Percentiles rank a stretch among this genome's conserved stretches.
phyloP scores from a whole-genome alignment of 2,329 filamentous ascomycete species.

The Colletotrichum zoysiae region DNA sequence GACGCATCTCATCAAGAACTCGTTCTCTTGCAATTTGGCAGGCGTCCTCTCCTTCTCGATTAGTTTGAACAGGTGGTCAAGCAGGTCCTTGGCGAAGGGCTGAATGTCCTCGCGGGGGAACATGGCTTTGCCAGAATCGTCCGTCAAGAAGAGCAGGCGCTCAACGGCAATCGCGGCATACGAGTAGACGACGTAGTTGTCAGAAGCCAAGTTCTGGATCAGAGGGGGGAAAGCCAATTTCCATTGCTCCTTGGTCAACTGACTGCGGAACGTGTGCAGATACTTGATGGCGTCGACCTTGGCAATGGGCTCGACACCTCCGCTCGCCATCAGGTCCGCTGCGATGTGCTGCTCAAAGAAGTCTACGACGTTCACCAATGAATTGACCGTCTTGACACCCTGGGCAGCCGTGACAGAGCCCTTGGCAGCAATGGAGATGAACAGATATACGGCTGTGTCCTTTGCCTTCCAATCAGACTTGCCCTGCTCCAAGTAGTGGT shows the following conservation, averaged over 20 bases:
- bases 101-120: conserved; percentile 85
- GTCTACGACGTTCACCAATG: conserved; percentile 87
- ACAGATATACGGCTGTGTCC: conserved; percentile 97
- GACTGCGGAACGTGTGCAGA: conserved; percentile 95
- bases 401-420: conserved; percentile 88
- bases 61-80: conserved; percentile 90
- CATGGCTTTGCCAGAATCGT: conserved; percentile 80
- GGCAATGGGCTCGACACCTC: conserved; percentile 82
- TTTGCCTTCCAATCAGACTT: conserved; percentile 95
- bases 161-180: conserved; percentile 98
- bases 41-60: conserved; percentile 88
- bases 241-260: conserved; percentile 93
- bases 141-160: conserved; percentile 85
- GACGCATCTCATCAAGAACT: conserved; percentile 98
- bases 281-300: conserved; percentile 99
- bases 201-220: conserved; percentile 89
- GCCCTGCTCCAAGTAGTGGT: conserved; percentile 84
- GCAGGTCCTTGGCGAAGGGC: conserved; percentile 84
- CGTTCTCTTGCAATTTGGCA: conserved; percentile 97
- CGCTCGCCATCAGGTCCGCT: conserved; percentile 81
- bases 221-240: conserved; percentile 88
- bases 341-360: conserved; percentile 97
- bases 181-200: conserved; percentile 96
- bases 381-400: conserved; percentile 91
- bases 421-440: conserved; percentile 93